These are phyloP conservation scores for Yarrowia galli DNA, from an alignment of 1,139 yeast genomes.

Conservation along the genomic window DNA sequence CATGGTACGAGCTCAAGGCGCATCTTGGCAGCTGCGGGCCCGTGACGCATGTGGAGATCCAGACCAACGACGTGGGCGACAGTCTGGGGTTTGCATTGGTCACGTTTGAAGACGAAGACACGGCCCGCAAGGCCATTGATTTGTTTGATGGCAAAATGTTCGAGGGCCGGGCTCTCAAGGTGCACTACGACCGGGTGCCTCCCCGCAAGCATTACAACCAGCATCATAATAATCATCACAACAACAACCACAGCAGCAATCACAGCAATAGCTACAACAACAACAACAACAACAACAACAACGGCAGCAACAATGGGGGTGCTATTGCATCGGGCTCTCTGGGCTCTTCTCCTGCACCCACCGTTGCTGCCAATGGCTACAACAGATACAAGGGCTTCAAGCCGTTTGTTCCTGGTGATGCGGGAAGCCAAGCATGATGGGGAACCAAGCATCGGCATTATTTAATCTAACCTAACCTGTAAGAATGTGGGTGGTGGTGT, in stretches of 20 bases:
- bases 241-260: conserved; percentile 2
- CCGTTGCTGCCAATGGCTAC: conserved; percentile 32
- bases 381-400: conserved; percentile 37
- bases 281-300: not conserved
- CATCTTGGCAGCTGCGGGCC: conserved; percentile 28
- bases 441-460: conserved; percentile 32
- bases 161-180: conserved; percentile 36
- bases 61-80: conserved; percentile 38
- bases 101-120: conserved; percentile 32
- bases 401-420: conserved; percentile 37
- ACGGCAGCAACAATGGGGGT: conserved; percentile 21
- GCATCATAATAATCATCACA: conserved; percentile 13
- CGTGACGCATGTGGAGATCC: conserved; percentile 38
- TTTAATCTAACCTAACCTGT: conserved; percentile 26
- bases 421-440: conserved; percentile 32
- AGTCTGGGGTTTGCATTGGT: conserved; percentile 37
- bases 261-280: not conserved
- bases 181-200: conserved; percentile 37
- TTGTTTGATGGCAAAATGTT: conserved; percentile 36
- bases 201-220: conserved; percentile 19
- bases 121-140: conserved; percentile 35
- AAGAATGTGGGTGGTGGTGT: not conserved
- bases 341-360: conserved; percentile 28
- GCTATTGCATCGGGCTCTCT: conserved; percentile 27
- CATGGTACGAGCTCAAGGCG: conserved; percentile 37